Base-by-base conservation (phyloP, 805 yeast species). In the Scheffersomyces ergatensis region DNA sequence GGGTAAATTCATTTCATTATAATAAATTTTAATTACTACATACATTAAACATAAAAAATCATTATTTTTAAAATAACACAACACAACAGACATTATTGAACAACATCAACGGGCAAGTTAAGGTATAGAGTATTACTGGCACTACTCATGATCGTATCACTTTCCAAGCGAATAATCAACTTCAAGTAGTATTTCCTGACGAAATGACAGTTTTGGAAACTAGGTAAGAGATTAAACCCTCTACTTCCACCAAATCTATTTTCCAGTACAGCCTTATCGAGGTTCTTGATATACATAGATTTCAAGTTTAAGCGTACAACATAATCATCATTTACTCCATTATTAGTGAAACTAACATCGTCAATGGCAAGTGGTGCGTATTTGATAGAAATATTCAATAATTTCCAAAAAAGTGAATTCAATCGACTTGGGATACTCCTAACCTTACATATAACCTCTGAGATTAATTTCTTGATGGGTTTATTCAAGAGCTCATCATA, bases 241-340 rank as follows among this genome's bases (percentile, higher is more conserved):
- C n/a, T n/a, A n/a, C n/a, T n/a, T 18, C 45, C 40, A 14, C 46
- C 46, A 21, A 29, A 38, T 25, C 41, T 17, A 25, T 45, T 38
- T 15, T 27, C 34, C 7, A 26, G 23, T 8, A 34, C 21, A 5
- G 43, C 44, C 25, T 24, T 17, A 30, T 42, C 48, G 4, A 37
- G 34, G 6, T 32, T 31, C 12, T 37, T 33, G 21, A 37, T 29
- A 31, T 38, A 34, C 42, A 42, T 45, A 6, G 38, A 21, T 25
- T 35, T 37, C 12, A 45, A 24, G 24, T 33, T 30, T 13, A 45
- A 15, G 5, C 18, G n/a, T 12, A 43, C 7, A 23, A 33, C 30
- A 11, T 32, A 18, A 5, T n/a, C 13, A 18, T 26, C 26, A 5
- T 15, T 14, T 12, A 23, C 11, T 12, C 14, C 4, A 15, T 17